These are phyloP conservation scores for Gomphus bonarii DNA, from an alignment of 1,284 basidiomycete species.

Conservation along the genomic window DNA sequence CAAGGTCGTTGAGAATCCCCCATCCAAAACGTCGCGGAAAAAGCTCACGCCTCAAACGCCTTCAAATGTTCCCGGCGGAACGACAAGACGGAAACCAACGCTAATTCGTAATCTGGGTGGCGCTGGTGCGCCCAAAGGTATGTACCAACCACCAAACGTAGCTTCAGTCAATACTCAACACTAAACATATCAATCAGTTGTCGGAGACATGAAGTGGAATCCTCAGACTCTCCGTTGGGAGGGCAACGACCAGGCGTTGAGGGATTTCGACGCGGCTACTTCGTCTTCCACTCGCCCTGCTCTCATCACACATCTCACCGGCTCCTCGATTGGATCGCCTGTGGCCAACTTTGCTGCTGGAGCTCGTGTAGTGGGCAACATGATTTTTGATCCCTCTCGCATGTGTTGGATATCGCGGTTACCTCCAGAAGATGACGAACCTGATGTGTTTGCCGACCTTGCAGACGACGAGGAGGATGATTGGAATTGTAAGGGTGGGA, in stretches of 20 bases:
- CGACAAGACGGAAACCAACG: conserved; percentile 64
- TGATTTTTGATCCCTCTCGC: conserved; percentile 88
- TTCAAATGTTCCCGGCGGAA: conserved; percentile 28
- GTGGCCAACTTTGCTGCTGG: conserved; percentile 57
- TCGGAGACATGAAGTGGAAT: conserved; percentile 97
- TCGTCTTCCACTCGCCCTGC: conserved; percentile 86
- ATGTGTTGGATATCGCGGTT: conserved; percentile 92
- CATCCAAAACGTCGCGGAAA: conserved; percentile 38
- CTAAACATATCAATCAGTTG: conserved; percentile 36
- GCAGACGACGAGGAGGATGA: conserved; percentile 79
- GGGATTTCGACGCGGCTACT: conserved; percentile 80
- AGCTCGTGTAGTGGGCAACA: conserved; percentile 86
- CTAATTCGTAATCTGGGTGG: conserved; percentile 81
- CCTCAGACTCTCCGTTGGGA: conserved; percentile 85
- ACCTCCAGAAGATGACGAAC: conserved; percentile 83
- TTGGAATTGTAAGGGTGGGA: conserved; percentile 64
- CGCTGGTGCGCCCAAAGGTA: conserved; percentile 65
- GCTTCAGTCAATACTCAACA: conserved; percentile 2
- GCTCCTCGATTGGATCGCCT: conserved; percentile 71
- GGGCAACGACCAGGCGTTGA: conserved; percentile 85
- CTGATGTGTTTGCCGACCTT: conserved; percentile 83
- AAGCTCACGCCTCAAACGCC: conserved; percentile 26
- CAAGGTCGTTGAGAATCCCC: conserved; percentile 24
- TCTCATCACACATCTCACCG: conserved; percentile 84
- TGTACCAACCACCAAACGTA: conserved; percentile 19